A percentile compares a stretch with the other conserved stretches of the same genome.
phyloP scores from a whole-genome alignment of 805 yeast genomes.

The Metschnikowia hibisci region DNA sequence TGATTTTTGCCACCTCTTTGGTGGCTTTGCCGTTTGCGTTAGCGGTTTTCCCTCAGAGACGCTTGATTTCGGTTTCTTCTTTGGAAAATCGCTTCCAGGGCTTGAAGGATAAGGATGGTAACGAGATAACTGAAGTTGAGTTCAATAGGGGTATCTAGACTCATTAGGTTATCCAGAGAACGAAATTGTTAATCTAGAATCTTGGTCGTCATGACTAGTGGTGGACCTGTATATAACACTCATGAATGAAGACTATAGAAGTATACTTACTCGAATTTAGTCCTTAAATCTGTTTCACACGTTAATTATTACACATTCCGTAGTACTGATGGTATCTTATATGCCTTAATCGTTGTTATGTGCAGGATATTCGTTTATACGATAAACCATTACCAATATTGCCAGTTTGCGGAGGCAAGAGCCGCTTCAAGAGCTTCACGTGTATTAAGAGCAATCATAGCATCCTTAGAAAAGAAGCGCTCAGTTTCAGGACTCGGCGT shows the following conservation, averaged over 20 bases:
- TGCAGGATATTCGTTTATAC: not conserved
- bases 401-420: constrained; percentile 53
- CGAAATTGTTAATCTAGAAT: not conserved
- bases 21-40: constrained; percentile 90
- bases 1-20: constrained; percentile 81
- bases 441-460: constrained; percentile 34
- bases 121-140: constrained; percentile 55
- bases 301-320: too few relatives aligned
- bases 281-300: too few relatives aligned
- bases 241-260: too few relatives aligned
- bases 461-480: constrained; percentile 25
- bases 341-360: too few relatives aligned
- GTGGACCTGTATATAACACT: too few relatives aligned
- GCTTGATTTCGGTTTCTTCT: constrained; percentile 51
- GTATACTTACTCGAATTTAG: too few relatives aligned
- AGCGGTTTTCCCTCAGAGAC: constrained; percentile 92
- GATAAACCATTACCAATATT: constrained; percentile 66
- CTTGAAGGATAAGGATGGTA: constrained; percentile 60
- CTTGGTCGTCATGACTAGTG: not conserved
- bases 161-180: too few relatives aligned
- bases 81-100: constrained; percentile 64
- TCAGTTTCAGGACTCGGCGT: constrained; percentile 9
- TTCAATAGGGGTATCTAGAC: constrained; percentile 88
- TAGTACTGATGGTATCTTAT: too few relatives aligned
- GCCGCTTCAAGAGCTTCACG: constrained; percentile 47